Evolutionary conservation across 345 rosid species (phyloP), one percentile per base, ranked within the genome.

Genomic region (Eucalyptus pumila): DNA sequence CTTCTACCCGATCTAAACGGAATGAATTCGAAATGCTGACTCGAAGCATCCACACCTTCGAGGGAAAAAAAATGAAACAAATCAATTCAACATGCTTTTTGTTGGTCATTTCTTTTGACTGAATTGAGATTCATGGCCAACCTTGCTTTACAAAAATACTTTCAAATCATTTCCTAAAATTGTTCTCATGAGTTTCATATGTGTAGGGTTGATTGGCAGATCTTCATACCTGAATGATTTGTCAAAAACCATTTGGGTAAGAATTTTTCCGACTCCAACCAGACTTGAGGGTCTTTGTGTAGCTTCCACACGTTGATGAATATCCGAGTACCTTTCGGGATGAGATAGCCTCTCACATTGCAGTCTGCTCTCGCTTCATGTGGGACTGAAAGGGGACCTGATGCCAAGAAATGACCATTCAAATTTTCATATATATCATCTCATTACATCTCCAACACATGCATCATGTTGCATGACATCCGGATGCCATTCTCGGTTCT

Each of bases 321-420:
- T 44, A 94, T 47, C n/a, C 91, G 90, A 17, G 92, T 91, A 11
- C 92, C 94, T 14, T 90, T 92, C 2, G 88, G 86, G 58, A 94
- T 88, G 34, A 45, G 52, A 86, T 88, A 93, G 12, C 92, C 94
- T 15, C 37, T 49, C 19, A 93, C 51, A 23, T 24, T 12, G 65
- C 92, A 92, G 13, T 92, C 95, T 42, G 90, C 90, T 32, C 86
- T 67, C 62, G 94, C 92, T 89, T 93, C 93, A 19, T 91, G 95
- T 2, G 91, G 89, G n/a, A 92, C 91, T 9, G 92, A 87, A 3
- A 92, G 8, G 1, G 94, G 93, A 26, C 89, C 93, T 8, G 90
- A 90, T 26, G 30, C 27, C 42, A 19, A n/a, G 69, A 54, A 6
- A 37, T 6, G 62, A 4, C 44, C 26, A 56, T 23, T 48, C 45